Evolutionary conservation across 768 basidiomycete species (phyloP).

Genomic region (Suillus luteus): DNA sequence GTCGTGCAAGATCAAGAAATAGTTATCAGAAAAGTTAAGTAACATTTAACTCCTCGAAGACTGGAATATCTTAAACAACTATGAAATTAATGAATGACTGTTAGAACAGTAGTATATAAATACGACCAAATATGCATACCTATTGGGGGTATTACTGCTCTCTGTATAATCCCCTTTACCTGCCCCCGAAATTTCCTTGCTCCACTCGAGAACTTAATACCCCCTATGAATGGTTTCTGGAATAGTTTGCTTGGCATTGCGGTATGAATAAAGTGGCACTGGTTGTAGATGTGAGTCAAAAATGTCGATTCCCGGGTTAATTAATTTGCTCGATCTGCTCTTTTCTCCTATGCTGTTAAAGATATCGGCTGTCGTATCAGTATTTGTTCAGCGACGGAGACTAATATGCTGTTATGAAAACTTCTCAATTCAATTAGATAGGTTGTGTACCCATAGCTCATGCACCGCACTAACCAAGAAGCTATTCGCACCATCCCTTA

Average conservation of each 20-base stretch:
- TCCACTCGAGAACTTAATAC: background rate
- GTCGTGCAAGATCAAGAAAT: background rate
- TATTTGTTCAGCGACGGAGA: background rate
- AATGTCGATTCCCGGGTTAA: background rate
- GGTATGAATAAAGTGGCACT: constrained; percentile 1
- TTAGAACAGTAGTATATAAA: background rate
- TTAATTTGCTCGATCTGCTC: background rate
- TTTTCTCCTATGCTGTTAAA: background rate
- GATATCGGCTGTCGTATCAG: background rate
- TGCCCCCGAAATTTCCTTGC: background rate
- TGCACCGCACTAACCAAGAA: background rate
- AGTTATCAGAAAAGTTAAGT: no score
- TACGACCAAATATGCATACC: background rate
- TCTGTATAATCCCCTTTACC: background rate
- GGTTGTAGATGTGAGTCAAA: background rate
- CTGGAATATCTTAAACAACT: background rate
- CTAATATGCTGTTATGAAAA: background rate
- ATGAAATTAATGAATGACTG: background rate
- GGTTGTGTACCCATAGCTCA: background rate
- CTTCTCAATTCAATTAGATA: background rate
- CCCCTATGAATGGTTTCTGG: background rate
- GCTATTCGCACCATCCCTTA: constrained; percentile 24
- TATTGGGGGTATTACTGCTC: background rate
- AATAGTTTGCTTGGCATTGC: background rate
- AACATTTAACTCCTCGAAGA: no score